Conservation (phyloP, 768 basidiomycete species). For the Omphalotus guepiniiformis region DNA sequence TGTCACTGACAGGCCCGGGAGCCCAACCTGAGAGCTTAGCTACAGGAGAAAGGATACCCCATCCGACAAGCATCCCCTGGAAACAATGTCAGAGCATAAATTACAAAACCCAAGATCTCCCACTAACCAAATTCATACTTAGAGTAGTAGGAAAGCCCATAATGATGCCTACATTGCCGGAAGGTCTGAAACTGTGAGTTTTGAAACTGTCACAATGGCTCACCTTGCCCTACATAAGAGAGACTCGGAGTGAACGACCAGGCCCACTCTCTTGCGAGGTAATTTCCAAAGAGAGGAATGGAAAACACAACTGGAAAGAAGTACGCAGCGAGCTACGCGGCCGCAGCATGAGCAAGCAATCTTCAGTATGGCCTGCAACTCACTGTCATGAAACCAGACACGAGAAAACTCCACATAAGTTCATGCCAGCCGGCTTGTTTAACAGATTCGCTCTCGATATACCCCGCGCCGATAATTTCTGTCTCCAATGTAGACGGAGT, state of each 20-base stretch:
- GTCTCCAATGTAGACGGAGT: background rate
- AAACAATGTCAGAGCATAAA: background rate
- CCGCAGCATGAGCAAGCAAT: conserved; percentile 9
- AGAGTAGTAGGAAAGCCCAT: conserved; percentile 96
- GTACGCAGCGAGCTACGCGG: conserved; percentile 69
- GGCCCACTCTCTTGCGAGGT: conserved; percentile 83
- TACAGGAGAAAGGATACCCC: conserved; percentile 90
- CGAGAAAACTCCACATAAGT: conserved; percentile 73
- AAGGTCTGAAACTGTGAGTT: conserved; percentile 4
- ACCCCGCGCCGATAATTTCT: conserved; percentile 27
- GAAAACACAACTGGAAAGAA: conserved; percentile 88
- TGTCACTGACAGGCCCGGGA: conserved; percentile 85
- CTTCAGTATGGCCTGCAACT: conserved; percentile 17
- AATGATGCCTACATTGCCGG: conserved; percentile 64
- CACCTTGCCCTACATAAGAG: conserved; percentile 91
- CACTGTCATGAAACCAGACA: conserved; percentile 75
- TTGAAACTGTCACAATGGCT: conserved; percentile 6
- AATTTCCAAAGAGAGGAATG: conserved; percentile 78
- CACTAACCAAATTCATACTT: conserved; percentile 82
- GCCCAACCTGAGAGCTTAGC: conserved; percentile 86
- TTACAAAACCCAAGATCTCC: background rate
- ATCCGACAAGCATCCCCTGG: conserved; percentile 95
- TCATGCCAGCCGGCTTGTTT: conserved; percentile 73
- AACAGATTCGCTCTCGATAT: conserved; percentile 45
- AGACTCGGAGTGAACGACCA: conserved; percentile 93